phyloP scores from a whole-genome alignment of 768 basidiomycete genomes.

The Clitopilus passeckerianus region DNA sequence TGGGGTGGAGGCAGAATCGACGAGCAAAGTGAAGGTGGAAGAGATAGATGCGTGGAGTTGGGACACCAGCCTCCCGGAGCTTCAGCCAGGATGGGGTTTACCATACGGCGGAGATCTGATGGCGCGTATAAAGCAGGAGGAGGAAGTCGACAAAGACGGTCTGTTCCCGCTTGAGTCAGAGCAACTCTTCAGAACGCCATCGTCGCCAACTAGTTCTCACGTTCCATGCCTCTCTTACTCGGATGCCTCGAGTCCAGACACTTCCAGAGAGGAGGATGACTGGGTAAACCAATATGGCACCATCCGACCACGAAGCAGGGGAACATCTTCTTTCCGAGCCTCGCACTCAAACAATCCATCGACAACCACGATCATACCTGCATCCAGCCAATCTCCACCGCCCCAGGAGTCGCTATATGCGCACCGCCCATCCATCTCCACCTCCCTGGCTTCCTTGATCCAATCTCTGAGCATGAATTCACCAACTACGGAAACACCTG shows the following conservation, averaged over 20 bases:
- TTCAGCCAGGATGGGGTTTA: conserved; percentile 20
- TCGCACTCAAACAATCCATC: neutral
- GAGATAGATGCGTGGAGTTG: conserved; percentile 40
- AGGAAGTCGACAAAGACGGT: conserved; percentile 38
- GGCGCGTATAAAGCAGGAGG: conserved; percentile 42
- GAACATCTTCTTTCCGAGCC: conserved; percentile 17
- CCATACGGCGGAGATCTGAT: conserved; percentile 22
- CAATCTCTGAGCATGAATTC: conserved; percentile 36
- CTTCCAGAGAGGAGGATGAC: conserved; percentile 6
- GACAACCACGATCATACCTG: neutral
- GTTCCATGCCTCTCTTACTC: conserved; percentile 21
- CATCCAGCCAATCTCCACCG: neutral
- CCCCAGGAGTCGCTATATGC: neutral
- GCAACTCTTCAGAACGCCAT: conserved; percentile 16
- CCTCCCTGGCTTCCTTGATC: conserved; percentile 31
- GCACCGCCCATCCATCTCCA: conserved; percentile 13
- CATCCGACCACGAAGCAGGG: conserved; percentile 35
- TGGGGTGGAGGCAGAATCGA: conserved; percentile 20
- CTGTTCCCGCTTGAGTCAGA: conserved; percentile 24
- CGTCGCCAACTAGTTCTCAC: conserved; percentile 22
- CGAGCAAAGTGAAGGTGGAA: conserved; percentile 36
- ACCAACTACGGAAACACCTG: conserved; percentile 23
- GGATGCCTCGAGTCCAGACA: conserved; percentile 16
- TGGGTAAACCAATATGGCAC: conserved; percentile 14
- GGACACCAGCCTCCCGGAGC: conserved; percentile 24